phyloP scores from a whole-genome alignment of 768 basidiomycete genomes.

The Rhizopogon vesiculosus region DNA sequence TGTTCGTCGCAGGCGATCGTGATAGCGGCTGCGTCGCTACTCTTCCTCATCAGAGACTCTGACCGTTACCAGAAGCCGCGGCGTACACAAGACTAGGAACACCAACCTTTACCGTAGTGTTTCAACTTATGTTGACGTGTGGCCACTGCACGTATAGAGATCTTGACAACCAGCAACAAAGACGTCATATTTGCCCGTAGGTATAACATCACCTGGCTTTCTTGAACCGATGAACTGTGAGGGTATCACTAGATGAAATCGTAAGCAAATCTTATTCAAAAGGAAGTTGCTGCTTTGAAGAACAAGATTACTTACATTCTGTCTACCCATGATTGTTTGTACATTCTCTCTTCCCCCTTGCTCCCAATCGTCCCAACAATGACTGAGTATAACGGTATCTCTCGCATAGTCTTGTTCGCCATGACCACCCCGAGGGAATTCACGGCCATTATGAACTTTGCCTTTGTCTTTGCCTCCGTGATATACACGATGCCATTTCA shows the following conservation, averaged over 20 bases:
- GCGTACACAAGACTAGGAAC: neutral
- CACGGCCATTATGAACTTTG: slow-evolving; percentile 20
- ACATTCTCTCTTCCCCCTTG: slow-evolving; percentile 12
- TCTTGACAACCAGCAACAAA: neutral
- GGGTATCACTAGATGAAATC: neutral
- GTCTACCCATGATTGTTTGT: neutral
- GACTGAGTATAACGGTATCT: slow-evolving; percentile 28
- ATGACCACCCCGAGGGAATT: slow-evolving; percentile 18
- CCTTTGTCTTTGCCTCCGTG: slow-evolving; percentile 22
- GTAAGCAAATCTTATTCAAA: neutral
- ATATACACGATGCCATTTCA: slow-evolving; percentile 31
- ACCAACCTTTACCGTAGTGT: neutral
- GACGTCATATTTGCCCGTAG: neutral
- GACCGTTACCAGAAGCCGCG: slow-evolving; percentile 11
- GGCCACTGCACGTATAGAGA: neutral
- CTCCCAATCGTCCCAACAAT: slow-evolving; percentile 43
- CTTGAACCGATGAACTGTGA: neutral
- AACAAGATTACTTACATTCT: neutral
- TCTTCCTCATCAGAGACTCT: slow-evolving; percentile 20
- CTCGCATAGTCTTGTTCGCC: slow-evolving; percentile 19
- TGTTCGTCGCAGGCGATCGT: slow-evolving; percentile 11
- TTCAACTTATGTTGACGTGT: neutral
- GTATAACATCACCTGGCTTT: neutral
- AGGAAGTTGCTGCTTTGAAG: neutral
- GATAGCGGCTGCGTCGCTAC: slow-evolving; percentile 8